A percentile compares a stretch with the other conserved stretches of the same genome.
These are phyloP conservation scores for Aspergillus affinis DNA, from an alignment of 495 filamentous ascomycete genomes.

Conservation along the genomic window DNA sequence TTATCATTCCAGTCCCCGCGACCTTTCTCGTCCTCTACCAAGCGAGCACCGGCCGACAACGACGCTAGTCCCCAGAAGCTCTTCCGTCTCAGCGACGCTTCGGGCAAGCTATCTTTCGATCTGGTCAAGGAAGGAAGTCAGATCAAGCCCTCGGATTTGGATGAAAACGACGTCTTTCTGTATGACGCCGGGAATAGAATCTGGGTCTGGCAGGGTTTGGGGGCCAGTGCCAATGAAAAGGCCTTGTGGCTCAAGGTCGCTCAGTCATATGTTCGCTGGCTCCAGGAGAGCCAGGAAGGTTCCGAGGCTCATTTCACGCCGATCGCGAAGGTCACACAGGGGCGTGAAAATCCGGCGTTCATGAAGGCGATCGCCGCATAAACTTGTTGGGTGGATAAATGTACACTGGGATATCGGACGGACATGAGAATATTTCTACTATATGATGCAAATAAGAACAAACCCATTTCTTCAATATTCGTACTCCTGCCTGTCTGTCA, in stretches of 20 bases:
- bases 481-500: too few species aligned
- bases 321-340: constrained; percentile 53
- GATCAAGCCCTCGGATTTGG: constrained; percentile 44
- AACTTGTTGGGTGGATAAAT: constrained; percentile 1
- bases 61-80: constrained; percentile 33
- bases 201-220: constrained; percentile 61
- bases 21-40: constrained; percentile 33
- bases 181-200: constrained; percentile 50
- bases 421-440: not conserved
- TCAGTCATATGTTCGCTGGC: constrained; percentile 51
- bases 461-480: too few species aligned
- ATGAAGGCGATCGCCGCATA: constrained; percentile 26
- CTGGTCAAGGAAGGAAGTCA: constrained; percentile 50
- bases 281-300: constrained; percentile 39
- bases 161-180: constrained; percentile 59
- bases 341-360: constrained; percentile 53
- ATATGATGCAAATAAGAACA: not conserved
- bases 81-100: constrained; percentile 55
- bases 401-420: not conserved
- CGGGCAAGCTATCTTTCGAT: constrained; percentile 51
- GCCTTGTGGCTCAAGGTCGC: constrained; percentile 57
- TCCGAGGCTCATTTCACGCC: constrained; percentile 45
- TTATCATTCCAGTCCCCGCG: constrained; percentile 35
- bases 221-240: constrained; percentile 53
- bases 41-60: constrained; percentile 15